Evolutionary conservation across 2,329 filamentous ascomycete genomes (phyloP).

Genomic region (Pestalotiopsis sp.): DNA sequence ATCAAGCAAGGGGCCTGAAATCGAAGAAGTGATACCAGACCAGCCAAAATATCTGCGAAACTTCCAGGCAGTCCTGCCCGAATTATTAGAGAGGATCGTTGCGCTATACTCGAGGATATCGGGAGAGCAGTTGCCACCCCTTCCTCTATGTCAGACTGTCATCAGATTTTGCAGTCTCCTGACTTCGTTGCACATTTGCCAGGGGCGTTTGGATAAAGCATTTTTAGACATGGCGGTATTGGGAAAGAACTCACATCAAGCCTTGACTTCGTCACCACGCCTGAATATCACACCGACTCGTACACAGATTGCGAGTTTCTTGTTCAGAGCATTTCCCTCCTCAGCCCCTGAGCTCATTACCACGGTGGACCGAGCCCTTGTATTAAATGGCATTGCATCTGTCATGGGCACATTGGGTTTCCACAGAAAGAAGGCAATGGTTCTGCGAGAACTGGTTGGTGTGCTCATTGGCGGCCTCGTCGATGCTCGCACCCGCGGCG

Average conservation of each 20-base stretch:
- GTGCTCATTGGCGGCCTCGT: conserved; percentile 83
- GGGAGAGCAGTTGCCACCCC: conserved; percentile 69
- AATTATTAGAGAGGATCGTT: conserved; percentile 74
- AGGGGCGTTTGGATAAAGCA: conserved; percentile 62
- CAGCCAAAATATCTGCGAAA: conserved; percentile 58
- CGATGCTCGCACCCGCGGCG: conserved; percentile 88
- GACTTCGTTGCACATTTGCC: conserved; percentile 65
- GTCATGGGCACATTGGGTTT: conserved; percentile 80
- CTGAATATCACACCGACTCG: conserved; percentile 59
- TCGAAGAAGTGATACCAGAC: conserved; percentile 41
- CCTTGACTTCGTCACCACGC: conserved; percentile 54
- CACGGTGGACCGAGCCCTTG: conserved; percentile 74
- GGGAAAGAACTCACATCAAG: conserved; percentile 56
- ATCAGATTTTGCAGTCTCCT: conserved; percentile 75
- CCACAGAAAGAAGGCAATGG: conserved; percentile 87
- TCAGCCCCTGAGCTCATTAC: conserved; percentile 68
- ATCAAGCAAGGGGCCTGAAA: conserved; percentile 35
- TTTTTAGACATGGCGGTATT: conserved; percentile 68
- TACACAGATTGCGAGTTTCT: conserved; percentile 63
- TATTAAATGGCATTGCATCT: conserved; percentile 85
- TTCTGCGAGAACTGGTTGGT: conserved; percentile 82
- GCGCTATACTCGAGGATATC: conserved; percentile 73
- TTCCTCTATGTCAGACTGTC: conserved; percentile 72
- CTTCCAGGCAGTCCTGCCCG: conserved; percentile 65
- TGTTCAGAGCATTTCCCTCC: conserved; percentile 73